A percentile compares a stretch with the other conserved stretches of the same genome.
Evolutionary conservation across 306 rosid genomes (phyloP).

Genomic region (Geum urbanum): DNA sequence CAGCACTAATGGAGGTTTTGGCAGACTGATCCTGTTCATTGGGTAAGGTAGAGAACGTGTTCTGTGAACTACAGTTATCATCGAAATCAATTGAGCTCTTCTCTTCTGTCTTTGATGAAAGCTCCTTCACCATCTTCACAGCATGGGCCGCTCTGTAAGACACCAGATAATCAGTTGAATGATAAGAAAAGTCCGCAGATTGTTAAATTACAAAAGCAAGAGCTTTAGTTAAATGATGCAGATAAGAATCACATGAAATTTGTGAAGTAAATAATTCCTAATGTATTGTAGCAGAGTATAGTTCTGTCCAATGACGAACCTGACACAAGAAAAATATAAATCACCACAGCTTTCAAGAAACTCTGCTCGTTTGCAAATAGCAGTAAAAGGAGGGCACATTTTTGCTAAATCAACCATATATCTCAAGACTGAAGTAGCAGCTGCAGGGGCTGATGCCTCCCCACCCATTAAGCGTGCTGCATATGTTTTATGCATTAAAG

Average conservation of each 20-base stretch:
- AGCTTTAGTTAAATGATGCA: background rate
- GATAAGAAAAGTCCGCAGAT: background rate
- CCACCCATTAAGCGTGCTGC: slow-evolving; percentile 99
- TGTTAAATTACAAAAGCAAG: background rate
- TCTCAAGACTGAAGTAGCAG: slow-evolving; percentile 90
- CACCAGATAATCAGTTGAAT: slow-evolving; percentile 22
- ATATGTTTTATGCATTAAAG: slow-evolving; percentile 98
- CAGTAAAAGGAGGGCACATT: slow-evolving; percentile 86
- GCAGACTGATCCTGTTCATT: slow-evolving; percentile 73
- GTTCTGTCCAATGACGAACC: slow-evolving; percentile 49
- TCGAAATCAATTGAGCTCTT: slow-evolving; percentile 68
- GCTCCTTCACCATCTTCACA: slow-evolving; percentile 89
- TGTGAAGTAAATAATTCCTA: slow-evolving; percentile 5
- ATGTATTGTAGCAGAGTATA: slow-evolving; percentile 9
- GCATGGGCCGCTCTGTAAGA: slow-evolving; percentile 89
- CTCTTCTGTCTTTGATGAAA: slow-evolving; percentile 75
- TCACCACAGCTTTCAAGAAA: slow-evolving; percentile 96
- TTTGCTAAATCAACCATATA: slow-evolving; percentile 99
- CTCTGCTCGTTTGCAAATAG: slow-evolving; percentile 84
- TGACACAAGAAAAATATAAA: slow-evolving; percentile 92
- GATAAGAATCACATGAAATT: background rate
- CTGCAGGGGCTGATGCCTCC: slow-evolving; percentile 98
- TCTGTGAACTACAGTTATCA: slow-evolving; percentile 81
- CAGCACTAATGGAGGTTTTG: slow-evolving; percentile 84
- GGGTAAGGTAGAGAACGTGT: slow-evolving; percentile 87